Evolutionary conservation across 768 basidiomycete species (phyloP).

Genomic region (Suillus bovinus): DNA sequence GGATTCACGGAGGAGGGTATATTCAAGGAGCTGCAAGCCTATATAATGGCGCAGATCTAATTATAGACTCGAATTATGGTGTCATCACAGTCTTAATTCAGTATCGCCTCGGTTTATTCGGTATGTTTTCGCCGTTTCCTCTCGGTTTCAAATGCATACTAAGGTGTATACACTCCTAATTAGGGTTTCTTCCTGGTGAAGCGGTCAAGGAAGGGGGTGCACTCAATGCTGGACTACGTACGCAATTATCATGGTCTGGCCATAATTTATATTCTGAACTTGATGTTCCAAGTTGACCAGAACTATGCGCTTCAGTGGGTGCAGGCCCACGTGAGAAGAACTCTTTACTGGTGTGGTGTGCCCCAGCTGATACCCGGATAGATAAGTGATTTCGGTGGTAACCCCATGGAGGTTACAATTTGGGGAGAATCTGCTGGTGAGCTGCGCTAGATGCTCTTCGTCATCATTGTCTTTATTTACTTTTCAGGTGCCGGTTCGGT

Average conservation of each 20-base stretch:
- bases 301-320: slow-evolving; percentile 37
- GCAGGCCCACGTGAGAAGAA: slow-evolving; percentile 29
- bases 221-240: slow-evolving; percentile 50
- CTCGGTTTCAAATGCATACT: neutral
- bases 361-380: slow-evolving; percentile 9
- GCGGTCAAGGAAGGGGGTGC: slow-evolving; percentile 43
- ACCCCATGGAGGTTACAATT: slow-evolving; percentile 32
- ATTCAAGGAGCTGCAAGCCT: slow-evolving; percentile 15
- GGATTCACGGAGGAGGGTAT: slow-evolving; percentile 39
- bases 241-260: slow-evolving; percentile 16
- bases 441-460: neutral
- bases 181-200: slow-evolving; percentile 46
- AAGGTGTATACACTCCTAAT: neutral
- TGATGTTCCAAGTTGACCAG: slow-evolving; percentile 33
- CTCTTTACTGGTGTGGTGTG: neutral
- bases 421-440: slow-evolving; percentile 34
- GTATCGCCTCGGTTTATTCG: slow-evolving; percentile 37
- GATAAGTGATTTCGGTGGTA: slow-evolving; percentile 37
- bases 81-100: slow-evolving; percentile 34
- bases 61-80: slow-evolving; percentile 24
- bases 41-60: slow-evolving; percentile 26
- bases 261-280: neutral
- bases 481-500: slow-evolving; percentile 47
- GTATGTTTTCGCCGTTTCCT: slow-evolving; percentile 7
- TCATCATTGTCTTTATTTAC: neutral